These are phyloP conservation scores for Blastomyces percursus DNA, from an alignment of 2,329 filamentous ascomycete species.

Conservation along the genomic window DNA sequence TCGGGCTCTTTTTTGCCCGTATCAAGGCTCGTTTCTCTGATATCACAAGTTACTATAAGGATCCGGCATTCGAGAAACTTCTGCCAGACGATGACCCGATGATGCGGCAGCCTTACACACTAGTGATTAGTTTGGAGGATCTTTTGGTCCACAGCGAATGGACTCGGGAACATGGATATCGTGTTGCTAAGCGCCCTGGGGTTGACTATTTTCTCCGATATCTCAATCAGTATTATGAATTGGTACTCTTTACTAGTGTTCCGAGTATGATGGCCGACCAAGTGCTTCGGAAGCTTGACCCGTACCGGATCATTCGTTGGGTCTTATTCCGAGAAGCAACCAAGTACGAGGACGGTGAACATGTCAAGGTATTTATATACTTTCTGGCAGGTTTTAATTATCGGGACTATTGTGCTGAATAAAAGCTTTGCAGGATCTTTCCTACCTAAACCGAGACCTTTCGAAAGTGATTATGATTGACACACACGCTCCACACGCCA, in stretches of 20 bases:
- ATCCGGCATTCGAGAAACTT: slow-evolving; percentile 88
- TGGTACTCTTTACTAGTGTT: slow-evolving; percentile 88
- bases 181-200: slow-evolving; percentile 85
- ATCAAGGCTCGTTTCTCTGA: slow-evolving; percentile 62
- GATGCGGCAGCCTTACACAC: slow-evolving; percentile 76
- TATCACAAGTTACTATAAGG: slow-evolving; percentile 83
- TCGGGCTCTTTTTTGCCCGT: slow-evolving; percentile 68
- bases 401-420: slow-evolving; percentile 14
- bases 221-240: slow-evolving; percentile 92
- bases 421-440: slow-evolving; percentile 58
- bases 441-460: slow-evolving; percentile 89
- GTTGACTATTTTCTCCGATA: slow-evolving; percentile 97
- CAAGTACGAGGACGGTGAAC: slow-evolving; percentile 88
- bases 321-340: slow-evolving; percentile 94
- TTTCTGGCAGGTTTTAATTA: slow-evolving; percentile 6
- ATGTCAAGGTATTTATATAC: slow-evolving; percentile 63
- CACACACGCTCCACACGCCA: slow-evolving; percentile 69
- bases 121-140: slow-evolving; percentile 88
- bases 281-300: slow-evolving; percentile 84
- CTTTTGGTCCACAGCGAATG: slow-evolving; percentile 91
- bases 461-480: slow-evolving; percentile 94
- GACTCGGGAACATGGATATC: slow-evolving; percentile 88
- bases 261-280: slow-evolving; percentile 77
- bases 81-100: slow-evolving; percentile 62
- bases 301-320: slow-evolving; percentile 91